Base-by-base conservation (phyloP, 2,329 filamentous ascomycete genomes). In the Tolypocladium ovalisporum region DNA sequence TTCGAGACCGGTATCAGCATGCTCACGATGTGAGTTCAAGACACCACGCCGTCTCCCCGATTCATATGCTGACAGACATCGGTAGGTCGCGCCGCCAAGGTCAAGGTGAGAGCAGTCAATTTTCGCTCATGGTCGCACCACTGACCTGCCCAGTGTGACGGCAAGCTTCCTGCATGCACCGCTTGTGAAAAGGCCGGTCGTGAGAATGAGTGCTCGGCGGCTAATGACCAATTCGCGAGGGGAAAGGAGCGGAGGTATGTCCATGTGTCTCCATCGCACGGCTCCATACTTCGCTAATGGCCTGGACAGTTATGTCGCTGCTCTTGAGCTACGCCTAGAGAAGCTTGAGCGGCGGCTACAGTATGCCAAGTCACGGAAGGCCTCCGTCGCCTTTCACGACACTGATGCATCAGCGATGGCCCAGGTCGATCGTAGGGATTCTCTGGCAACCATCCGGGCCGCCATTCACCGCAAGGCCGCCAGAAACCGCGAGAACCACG, bases 161-260 rank as follows among this genome's bases (percentile, higher is more conserved):
- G 94, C 60, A 97, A 97, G 72, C 78, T 97, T 40, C 94, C 94
- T 13, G 91, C 92, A 9, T 99, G 94, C 69, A 95, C 91, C 9
- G 93, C 93, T 22, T 97, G 94, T 69, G 93, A 97, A 72, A 92
- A 91, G 73, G 90, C 90, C 17, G 91, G 92, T 35, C 87, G 90
- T 60, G 85, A 89, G 57, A 86, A 80, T 59, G 91, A 95, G 69
- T 99, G 94, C 71, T 96, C 91, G 8, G 91, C 91, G 57, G 92
- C 91, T 9, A 97, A 95, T 66, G 93, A 97, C 68, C 91, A 97
- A 70, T 97, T 97, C 72, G 92, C 93, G 0, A 82, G 91, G 61
- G 94, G 94, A 60, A 97, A 97, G 72, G 94, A 97, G 69, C 81
- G 93, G 66, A 97, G 92, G 85, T 85, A 64, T 58, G 73, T 65